Evolutionary conservation across 2,329 filamentous ascomycete genomes (phyloP), one percentile per base, ranked within the genome.

Genomic region (Colletotrichum orchidophilum): DNA sequence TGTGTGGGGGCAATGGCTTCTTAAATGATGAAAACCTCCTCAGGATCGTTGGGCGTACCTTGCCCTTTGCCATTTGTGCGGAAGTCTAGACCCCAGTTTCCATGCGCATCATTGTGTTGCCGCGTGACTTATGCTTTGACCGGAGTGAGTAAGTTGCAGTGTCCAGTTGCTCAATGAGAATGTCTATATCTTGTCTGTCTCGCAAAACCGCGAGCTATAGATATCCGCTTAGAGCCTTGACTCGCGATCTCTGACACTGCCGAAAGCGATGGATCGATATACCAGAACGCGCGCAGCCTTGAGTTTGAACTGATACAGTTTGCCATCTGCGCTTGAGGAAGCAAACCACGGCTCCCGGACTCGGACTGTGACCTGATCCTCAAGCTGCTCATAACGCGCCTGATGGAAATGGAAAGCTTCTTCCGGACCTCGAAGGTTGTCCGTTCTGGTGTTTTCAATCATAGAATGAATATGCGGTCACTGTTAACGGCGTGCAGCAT

Each of bases 381-480:
- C 72, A 3, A 86, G 73, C 73, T 86, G 81, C 67, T 84, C 79
- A 69, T 87, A 88, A 2, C 74, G 80, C 1, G 83, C 79, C 0
- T 77, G 57, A 0, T 78, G 77, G 0, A 88, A 76, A 52, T 85
- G 78, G 0, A 89, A 78, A 7, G 77, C 75, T 0, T 87, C 87
- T 0, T 87, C 87, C 0, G 87, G 87, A 0, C 87, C 87, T 5
- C 78, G 71, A 1, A 88, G 74, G 1, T 85, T 74, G 75, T 89
- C 87, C 0, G 87, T 87, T 18, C 87, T 75, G 0, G 82, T 80
- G 70, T 89, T 89, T 77, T 89, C n/a, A n/a, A n/a, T n/a, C 87
- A 62, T 89, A 89, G 11, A 89, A 75, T 0, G 86, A 84, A 71
- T 89, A 87, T 0, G 87, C 85, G 1, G 86, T 86, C 0, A 89